Percentiles rank a stretch among this genome's conserved stretches.
Evolutionary conservation across 768 basidiomycete species (phyloP).

Genomic region (Cyclocybe aegerita): DNA sequence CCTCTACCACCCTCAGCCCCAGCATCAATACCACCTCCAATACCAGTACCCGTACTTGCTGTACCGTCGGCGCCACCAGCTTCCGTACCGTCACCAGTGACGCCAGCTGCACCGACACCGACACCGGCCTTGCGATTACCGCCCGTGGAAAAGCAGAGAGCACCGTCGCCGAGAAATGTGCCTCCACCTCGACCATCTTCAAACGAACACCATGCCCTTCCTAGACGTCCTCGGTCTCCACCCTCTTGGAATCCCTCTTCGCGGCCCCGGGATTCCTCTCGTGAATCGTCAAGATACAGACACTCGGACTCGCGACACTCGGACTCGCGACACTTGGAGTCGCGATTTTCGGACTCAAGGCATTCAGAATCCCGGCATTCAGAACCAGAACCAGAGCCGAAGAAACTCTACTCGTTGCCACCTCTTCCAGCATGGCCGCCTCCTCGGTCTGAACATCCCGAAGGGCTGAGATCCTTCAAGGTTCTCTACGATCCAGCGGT

Average conservation of each 20-base stretch:
- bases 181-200: constrained; percentile 16
- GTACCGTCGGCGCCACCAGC: constrained; percentile 31
- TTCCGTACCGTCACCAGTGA: constrained; percentile 28
- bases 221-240: constrained; percentile 23
- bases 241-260: constrained; percentile 15
- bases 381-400: constrained; percentile 14
- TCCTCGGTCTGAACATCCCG: constrained; percentile 45
- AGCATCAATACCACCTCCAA: constrained; percentile 11
- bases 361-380: too few relatives aligned
- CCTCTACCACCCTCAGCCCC: constrained; percentile 13
- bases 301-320: too few relatives aligned
- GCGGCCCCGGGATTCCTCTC: too few relatives aligned
- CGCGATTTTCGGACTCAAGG: too few relatives aligned
- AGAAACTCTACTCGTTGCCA: constrained; percentile 25
- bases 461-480: constrained; percentile 46
- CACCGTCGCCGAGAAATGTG: neutral
- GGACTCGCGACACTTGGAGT: too few relatives aligned
- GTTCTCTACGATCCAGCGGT: constrained; percentile 61
- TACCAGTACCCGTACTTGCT: constrained; percentile 23
- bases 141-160: neutral
- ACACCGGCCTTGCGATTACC: constrained; percentile 17
- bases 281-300: too few relatives aligned
- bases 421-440: constrained; percentile 61
- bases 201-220: too few relatives aligned
- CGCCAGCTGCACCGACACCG: constrained; percentile 20